Evolutionary conservation across 2,329 filamentous ascomycete genomes (phyloP).

Genomic region (Coniochaeta prunicola): DNA sequence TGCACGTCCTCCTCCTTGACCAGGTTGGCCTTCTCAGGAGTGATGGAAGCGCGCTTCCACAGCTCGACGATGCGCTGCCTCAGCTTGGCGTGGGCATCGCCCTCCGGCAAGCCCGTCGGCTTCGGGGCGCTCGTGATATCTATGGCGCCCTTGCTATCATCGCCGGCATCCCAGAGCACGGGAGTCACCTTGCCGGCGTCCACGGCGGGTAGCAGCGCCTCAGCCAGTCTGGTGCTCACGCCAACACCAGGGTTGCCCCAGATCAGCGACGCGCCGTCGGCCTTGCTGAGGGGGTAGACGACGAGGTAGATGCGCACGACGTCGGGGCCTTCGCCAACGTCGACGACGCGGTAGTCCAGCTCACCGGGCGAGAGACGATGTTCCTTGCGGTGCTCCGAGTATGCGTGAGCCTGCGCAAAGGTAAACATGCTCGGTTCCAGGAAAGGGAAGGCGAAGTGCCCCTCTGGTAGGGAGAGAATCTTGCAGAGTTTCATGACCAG

Average conservation of each 20-base stretch:
- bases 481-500: slow-evolving; percentile 28
- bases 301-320: slow-evolving; percentile 36
- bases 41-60: slow-evolving; percentile 30
- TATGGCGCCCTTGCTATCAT: slow-evolving; percentile 4
- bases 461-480: slow-evolving; percentile 18
- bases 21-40: slow-evolving; percentile 16
- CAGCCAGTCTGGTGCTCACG: slow-evolving; percentile 36
- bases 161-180: slow-evolving; percentile 22
- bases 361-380: slow-evolving; percentile 24
- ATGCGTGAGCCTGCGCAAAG: slow-evolving; percentile 20
- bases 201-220: slow-evolving; percentile 30
- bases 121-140: slow-evolving; percentile 11
- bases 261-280: slow-evolving; percentile 27
- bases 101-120: slow-evolving; percentile 32
- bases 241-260: slow-evolving; percentile 41
- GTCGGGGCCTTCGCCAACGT: slow-evolving; percentile 19
- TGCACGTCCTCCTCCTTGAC: slow-evolving; percentile 36
- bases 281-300: slow-evolving; percentile 28
- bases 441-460: slow-evolving; percentile 19
- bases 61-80: slow-evolving; percentile 32
- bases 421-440: slow-evolving; percentile 18
- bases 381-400: slow-evolving; percentile 26
- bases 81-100: slow-evolving; percentile 27
- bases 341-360: slow-evolving; percentile 30
- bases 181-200: slow-evolving; percentile 17